Evolutionary conservation across 257 asterid genomes (phyloP), one percentile per base, ranked within the genome.

Genomic region (Sherardia arvensis): DNA sequence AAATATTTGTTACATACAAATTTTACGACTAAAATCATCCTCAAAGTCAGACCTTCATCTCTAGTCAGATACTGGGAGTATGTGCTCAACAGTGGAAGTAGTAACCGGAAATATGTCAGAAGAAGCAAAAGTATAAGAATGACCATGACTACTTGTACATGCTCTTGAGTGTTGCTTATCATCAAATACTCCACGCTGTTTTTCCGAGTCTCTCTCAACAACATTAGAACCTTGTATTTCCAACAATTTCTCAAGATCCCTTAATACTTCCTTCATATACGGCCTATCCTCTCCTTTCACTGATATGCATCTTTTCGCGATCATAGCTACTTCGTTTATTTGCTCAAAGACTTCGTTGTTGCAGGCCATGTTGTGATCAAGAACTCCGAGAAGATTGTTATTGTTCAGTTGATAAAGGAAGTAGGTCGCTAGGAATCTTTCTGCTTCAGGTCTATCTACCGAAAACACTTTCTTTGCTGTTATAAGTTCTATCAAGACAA

Each of bases 231-330:
- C 7, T 10, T 54, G 10, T 0, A 54, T 54, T 2, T 6, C 59
- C 59, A 54, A 54, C n/a, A n/a, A n/a, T 54, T 18, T 1, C 33
- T 54, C 32, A 21, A 54, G 59, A 3, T 54, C 59, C 33, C 30
- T 25, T 54, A n/a, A 59, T 3, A 65, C 30, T 27, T 79, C 61
- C 45, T 74, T 81, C 84, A 79, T n/a, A n/a, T n/a, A n/a, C n/a
- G n/a, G n/a, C n/a, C n/a, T n/a, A n/a, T n/a, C n/a, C n/a, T n/a
- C n/a, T n/a, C n/a, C n/a, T n/a, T n/a, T n/a, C n/a, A n/a, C 43
- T 8, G 62, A 51, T 62, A 81, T 64, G 68, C 82, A 78, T 4
- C 62, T 45, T 32, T 69, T 12, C 1, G 83, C 79, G 4, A 75
- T 51, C 62, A 10, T 45, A 3, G 73, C 77, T 30, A 81, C 71